phyloP scores from a whole-genome alignment of 148 eudicot genomes.

The Chenopodium album region DNA sequence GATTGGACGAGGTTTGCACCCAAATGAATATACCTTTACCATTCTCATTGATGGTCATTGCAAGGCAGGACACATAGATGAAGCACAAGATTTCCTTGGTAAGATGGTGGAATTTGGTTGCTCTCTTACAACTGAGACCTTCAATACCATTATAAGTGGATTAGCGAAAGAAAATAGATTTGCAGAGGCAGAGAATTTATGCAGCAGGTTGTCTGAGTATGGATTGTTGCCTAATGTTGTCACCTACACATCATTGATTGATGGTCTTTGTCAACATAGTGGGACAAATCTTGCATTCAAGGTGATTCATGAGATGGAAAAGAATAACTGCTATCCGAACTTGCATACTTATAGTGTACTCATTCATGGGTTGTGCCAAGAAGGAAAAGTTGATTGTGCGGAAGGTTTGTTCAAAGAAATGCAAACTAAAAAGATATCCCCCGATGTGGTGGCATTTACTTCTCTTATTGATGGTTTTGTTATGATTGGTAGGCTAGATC shows the following conservation, averaged over 20 bases:
- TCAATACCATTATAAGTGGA: conserved; percentile 62
- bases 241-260: conserved; percentile 65
- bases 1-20: conserved; percentile 51
- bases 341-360: conserved; percentile 59
- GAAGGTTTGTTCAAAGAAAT: conserved; percentile 57
- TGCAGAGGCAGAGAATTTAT: conserved; percentile 50
- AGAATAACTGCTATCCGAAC: conserved; percentile 51
- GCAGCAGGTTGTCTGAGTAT: conserved; percentile 40
- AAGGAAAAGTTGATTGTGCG: conserved; percentile 57
- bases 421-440: conserved; percentile 48
- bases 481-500: conserved; percentile 47
- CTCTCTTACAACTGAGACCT: conserved; percentile 43
- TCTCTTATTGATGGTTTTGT: conserved; percentile 70
- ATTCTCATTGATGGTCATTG: conserved; percentile 65
- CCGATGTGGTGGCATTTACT: conserved; percentile 67
- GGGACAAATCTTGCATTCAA: conserved; percentile 52
- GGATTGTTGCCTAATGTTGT: conserved; percentile 57
- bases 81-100: conserved; percentile 46
- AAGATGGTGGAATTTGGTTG: conserved; percentile 54
- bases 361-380: conserved; percentile 61
- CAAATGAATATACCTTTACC: conserved; percentile 53
- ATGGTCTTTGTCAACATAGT: conserved; percentile 64
- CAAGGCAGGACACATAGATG: conserved; percentile 53
- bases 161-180: conserved; percentile 45
- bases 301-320: conserved; percentile 59